Evolutionary conservation across 2,329 filamentous ascomycete species (phyloP), one percentile per base, ranked within the genome.

Genomic region (Ophiobolus disseminans): DNA sequence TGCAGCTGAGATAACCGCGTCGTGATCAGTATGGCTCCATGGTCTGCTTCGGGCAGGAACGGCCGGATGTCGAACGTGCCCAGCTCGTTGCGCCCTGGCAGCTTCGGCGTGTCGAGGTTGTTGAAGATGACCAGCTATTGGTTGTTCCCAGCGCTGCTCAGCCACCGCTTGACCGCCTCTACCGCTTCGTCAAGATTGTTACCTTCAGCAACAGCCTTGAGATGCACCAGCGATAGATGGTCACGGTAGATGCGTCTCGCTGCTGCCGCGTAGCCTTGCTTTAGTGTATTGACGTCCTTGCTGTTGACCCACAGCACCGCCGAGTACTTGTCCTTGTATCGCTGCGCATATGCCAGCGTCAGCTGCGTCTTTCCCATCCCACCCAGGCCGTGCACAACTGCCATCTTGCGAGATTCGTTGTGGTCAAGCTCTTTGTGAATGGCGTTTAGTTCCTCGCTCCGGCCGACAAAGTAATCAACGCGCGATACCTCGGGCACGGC

Each of bases 361-460:
- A 28, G 3, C 53, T 79, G 72, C n/a, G 76, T 78, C 63, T 80
- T 80, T 19, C 74, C 76, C 22, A 79, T 77, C 3, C 76, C 76
- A 13, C 76, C 75, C 3, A 77, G 60, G n/a, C 76, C 75, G 36
- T 76, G 64, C 6, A 78, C 54, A 20, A 75, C 60, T 28, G 68
- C 61, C 21, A 32, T 40, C 10, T 48, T 48, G 45, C 62, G 64
- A 40, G 49, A 57, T 16, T 58, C 57, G 51, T 69, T 45, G 20
- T 61, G 45, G 7, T 38, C 40, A 40, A 74, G 61, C 42, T 20
- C 49, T 23, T 43, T 45, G 34, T 64, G 62, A 42, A 75, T 73
- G 26, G 30, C 28, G 28, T 36, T 39, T 2, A 73, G 59, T 53
- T 73, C 65, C n/a, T 54, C 32, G 35, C 65, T 44, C 57, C 69